Evolutionary conservation across 2,329 filamentous ascomycete genomes (phyloP).

Genomic region (Penicillium hordei): DNA sequence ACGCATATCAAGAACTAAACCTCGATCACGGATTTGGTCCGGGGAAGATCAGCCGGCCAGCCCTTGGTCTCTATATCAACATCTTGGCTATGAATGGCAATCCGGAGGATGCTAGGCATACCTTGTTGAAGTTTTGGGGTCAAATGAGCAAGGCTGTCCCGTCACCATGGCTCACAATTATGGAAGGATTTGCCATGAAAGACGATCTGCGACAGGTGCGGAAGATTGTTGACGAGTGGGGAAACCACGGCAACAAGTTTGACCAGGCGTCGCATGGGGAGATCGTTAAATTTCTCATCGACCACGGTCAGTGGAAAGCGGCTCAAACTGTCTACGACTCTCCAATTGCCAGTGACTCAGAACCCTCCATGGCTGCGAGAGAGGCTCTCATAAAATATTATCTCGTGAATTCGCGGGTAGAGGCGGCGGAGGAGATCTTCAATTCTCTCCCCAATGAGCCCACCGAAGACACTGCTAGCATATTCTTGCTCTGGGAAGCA

Average conservation of each 20-base stretch:
- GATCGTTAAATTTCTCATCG: slow-evolving; percentile 64
- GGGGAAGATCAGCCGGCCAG: slow-evolving; percentile 36
- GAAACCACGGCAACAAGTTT: slow-evolving; percentile 53
- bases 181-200: slow-evolving; percentile 61
- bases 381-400: slow-evolving; percentile 61
- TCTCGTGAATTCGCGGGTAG: slow-evolving; percentile 57
- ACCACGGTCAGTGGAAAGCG: slow-evolving; percentile 56
- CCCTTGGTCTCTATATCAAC: slow-evolving; percentile 49
- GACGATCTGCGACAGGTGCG: slow-evolving; percentile 60
- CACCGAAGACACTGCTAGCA: slow-evolving; percentile 65
- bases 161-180: slow-evolving; percentile 51
- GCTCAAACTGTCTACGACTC: slow-evolving; percentile 68
- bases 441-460: slow-evolving; percentile 46
- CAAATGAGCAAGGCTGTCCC: slow-evolving; percentile 31
- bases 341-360: slow-evolving; percentile 45
- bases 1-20: slow-evolving; percentile 39
- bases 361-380: slow-evolving; percentile 51
- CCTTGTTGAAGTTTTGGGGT: slow-evolving; percentile 46
- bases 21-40: slow-evolving; percentile 44
- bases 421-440: slow-evolving; percentile 65
- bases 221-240: slow-evolving; percentile 55
- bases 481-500: slow-evolving; percentile 73
- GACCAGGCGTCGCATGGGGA: slow-evolving; percentile 45
- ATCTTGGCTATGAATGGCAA: slow-evolving; percentile 57
- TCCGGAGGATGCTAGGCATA: slow-evolving; percentile 53